phyloP scores from a whole-genome alignment of 768 basidiomycete species.

The Gloeostereum incarnatum region DNA sequence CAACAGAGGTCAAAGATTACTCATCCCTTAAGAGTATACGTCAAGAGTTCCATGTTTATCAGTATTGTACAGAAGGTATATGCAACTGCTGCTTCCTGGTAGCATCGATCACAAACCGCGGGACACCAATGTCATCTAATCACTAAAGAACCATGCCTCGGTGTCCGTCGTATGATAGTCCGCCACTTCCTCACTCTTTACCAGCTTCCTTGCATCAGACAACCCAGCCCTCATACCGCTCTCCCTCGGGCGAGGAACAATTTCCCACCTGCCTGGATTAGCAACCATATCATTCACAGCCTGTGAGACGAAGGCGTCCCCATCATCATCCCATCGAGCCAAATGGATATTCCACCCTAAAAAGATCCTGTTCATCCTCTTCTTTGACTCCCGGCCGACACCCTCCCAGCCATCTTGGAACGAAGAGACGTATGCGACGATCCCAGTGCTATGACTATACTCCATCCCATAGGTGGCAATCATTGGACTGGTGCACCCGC shows the following conservation, averaged over 20 bases:
- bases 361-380: constrained; percentile 36
- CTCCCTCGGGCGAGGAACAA: constrained; percentile 17
- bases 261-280: constrained; percentile 22
- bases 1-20: too few species aligned
- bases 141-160: constrained; percentile 17
- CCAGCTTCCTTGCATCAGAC: constrained; percentile 23
- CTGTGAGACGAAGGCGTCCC: constrained; percentile 30
- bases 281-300: constrained; percentile 25
- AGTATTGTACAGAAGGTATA: too few species aligned
- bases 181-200: constrained; percentile 18
- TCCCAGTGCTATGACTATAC: constrained; percentile 46
- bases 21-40: too few species aligned
- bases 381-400: constrained; percentile 13
- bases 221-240: constrained; percentile 12
- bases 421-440: constrained; percentile 34
- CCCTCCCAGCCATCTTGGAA: constrained; percentile 17
- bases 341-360: constrained; percentile 64
- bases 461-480: constrained; percentile 42
- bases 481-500: constrained; percentile 55
- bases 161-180: constrained; percentile 26
- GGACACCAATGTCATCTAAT: too few species aligned
- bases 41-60: too few species aligned
- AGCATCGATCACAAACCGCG: too few species aligned
- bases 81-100: too few species aligned
- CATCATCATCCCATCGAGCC: constrained; percentile 33